Evolutionary conservation across 345 rosid species (phyloP), one percentile per base, ranked within the genome.

Genomic region (Rhizophora apiculata): DNA sequence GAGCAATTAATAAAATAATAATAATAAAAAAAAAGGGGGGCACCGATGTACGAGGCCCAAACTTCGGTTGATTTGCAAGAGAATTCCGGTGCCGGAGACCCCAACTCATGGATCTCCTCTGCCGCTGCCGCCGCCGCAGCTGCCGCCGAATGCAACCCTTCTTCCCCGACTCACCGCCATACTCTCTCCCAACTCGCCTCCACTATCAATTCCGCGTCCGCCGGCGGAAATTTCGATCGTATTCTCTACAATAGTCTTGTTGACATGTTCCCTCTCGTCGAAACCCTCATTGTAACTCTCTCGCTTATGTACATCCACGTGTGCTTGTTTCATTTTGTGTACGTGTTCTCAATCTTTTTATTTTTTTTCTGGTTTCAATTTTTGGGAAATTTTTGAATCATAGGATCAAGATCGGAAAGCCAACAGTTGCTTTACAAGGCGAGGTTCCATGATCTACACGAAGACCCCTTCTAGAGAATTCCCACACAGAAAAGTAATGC

Each of bases 401-500:
- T 13, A 43, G 49, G 68, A 36, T 34, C 66, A 95, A 98, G 93
- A 90, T 76, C 87, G 85, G 75, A 96, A 90, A 71, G 83, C 82
- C 32, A 88, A 71, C 78, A 89, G 90, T 74, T 90, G 98, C 37
- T 96, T 86, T 76, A 96, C 88, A 27, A 83, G 91, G 68, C 90
- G 97, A 22, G 98, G 96, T 52, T 92, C 98, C 0, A 71, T 90
- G 76, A 78, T 82, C 54, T 96, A 92, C 80, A 96, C 99, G 13
- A 96, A 92, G 89, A 96, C 97, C 67, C 99, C 99, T 81, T 89
- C 97, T 27, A 86, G 88, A 76, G 92, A 90, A 59, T 82, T 90
- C 3, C 73, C 87, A 54, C 79, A 79, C 59, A 77, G 84, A 77
- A 90, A 80, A 48, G 99, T 92, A 73, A 75, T 83, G 8, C 30